Conservation (phyloP, 768 basidiomycete genomes). For the Pleurotus pulmonarius region DNA sequence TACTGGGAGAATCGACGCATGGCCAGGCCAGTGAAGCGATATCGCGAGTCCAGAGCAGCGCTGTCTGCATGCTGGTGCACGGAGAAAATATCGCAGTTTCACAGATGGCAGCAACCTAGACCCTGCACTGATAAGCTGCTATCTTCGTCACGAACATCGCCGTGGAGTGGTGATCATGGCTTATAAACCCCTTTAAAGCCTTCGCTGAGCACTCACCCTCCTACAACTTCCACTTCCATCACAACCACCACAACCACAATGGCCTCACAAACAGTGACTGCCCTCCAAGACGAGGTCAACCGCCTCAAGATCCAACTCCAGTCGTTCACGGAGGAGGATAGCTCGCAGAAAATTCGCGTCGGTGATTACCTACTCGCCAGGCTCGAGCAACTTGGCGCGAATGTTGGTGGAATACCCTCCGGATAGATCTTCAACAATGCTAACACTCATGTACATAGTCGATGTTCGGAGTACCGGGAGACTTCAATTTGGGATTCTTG, state of each 20-base stretch:
- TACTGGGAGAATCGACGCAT: not conserved
- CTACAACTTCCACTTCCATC: conserved; percentile 1
- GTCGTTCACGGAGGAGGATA: conserved; percentile 32
- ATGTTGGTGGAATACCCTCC: conserved; percentile 31
- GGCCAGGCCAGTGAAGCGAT: not conserved
- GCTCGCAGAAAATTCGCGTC: conserved; percentile 42
- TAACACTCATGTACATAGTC: conserved; percentile 37
- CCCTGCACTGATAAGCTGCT: conserved; percentile 5
- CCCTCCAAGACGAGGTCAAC: conserved; percentile 41
- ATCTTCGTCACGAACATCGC: not conserved
- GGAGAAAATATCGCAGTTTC: not conserved
- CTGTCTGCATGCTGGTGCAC: not conserved
- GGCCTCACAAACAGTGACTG: conserved; percentile 15
- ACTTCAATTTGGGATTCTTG: conserved; percentile 63
- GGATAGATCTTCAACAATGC: not conserved
- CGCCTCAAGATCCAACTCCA: conserved; percentile 45
- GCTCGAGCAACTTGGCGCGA: conserved; percentile 61
- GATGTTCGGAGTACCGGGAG: conserved; percentile 86
- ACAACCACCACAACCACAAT: conserved; percentile 11
- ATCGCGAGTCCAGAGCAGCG: not conserved
- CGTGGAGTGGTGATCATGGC: not conserved
- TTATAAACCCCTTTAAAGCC: not conserved
- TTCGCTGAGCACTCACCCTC: not conserved
- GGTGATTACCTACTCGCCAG: conserved; percentile 61
- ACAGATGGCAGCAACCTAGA: not conserved